These are phyloP conservation scores for Alternaria hordeiaustralica DNA, from an alignment of 2,329 filamentous ascomycete genomes.

Conservation along the genomic window DNA sequence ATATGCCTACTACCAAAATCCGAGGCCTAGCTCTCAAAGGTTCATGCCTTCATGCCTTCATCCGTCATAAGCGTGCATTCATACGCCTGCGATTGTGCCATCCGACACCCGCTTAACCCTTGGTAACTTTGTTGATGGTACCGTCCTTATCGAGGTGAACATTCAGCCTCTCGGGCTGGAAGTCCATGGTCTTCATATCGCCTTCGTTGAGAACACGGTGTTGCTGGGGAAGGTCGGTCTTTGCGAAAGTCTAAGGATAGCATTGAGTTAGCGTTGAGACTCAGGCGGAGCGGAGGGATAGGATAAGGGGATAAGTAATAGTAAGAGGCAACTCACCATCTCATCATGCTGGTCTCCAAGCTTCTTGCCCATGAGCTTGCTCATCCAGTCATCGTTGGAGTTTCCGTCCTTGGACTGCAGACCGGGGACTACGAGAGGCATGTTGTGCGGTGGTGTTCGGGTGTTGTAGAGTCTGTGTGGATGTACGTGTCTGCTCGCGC, in stretches of 20 bases:
- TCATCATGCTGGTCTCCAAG: slow-evolving; percentile 56
- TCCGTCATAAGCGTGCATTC: background rate
- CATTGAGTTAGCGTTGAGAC: background rate
- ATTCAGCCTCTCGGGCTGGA: slow-evolving; percentile 57
- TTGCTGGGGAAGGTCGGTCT: slow-evolving; percentile 56
- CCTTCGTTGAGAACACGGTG: slow-evolving; percentile 55
- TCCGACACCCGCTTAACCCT: slow-evolving; percentile 46
- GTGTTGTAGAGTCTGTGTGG: background rate
- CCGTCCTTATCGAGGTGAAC: slow-evolving; percentile 58
- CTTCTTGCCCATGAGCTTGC: slow-evolving; percentile 60
- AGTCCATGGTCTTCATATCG: slow-evolving; percentile 56
- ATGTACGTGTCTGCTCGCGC: background rate
- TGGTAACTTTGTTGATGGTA: slow-evolving; percentile 56
- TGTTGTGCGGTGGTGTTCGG: slow-evolving; percentile 30
- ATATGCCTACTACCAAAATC: background rate
- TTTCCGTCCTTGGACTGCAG: slow-evolving; percentile 48
- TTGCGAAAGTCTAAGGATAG: slow-evolving; percentile 55
- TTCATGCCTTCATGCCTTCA: background rate
- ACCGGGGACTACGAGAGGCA: slow-evolving; percentile 61
- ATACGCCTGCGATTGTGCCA: background rate
- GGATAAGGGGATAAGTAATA: slow-evolving; percentile 13
- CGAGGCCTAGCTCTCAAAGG: background rate
- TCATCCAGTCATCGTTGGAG: slow-evolving; percentile 52
- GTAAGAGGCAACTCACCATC: slow-evolving; percentile 36
- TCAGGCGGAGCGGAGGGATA: too few relatives aligned